A percentile compares a stretch with the other conserved stretches of the same genome.
Evolutionary conservation across 2,329 filamentous ascomycete species (phyloP).

Genomic region (Cladosporium sp.): DNA sequence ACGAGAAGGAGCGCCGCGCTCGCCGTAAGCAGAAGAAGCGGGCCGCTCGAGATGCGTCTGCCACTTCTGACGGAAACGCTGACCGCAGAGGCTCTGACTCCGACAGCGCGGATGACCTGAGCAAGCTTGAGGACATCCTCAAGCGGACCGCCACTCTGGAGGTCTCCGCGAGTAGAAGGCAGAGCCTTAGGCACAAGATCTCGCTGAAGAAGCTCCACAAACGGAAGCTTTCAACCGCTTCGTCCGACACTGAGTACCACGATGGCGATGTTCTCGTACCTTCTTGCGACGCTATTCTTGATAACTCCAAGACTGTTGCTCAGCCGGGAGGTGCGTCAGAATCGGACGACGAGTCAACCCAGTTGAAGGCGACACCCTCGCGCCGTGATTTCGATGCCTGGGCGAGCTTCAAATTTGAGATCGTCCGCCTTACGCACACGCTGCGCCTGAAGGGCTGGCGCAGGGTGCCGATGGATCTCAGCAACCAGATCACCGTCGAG

Average conservation of each 20-base stretch:
- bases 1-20: conserved; percentile 65
- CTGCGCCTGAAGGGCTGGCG: conserved; percentile 88
- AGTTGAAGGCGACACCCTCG: conserved; percentile 22
- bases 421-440: conserved; percentile 82
- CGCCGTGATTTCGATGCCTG: conserved; percentile 54
- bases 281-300: conserved; percentile 73
- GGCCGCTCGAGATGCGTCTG: conserved; percentile 15
- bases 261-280: conserved; percentile 82
- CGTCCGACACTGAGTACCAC: conserved; percentile 78
- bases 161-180: conserved; percentile 18
- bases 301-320: conserved; percentile 82
- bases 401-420: conserved; percentile 85
- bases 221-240: conserved; percentile 45
- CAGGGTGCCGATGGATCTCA: conserved; percentile 65
- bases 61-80: background rate
- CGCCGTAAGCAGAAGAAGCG: conserved; percentile 40
- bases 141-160: conserved; percentile 47
- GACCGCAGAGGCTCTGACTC: conserved; percentile 33
- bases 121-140: conserved; percentile 73
- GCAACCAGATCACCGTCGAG: conserved; percentile 62
- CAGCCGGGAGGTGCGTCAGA: conserved; percentile 56
- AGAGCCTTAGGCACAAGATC: conserved; percentile 21
- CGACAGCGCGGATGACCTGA: conserved; percentile 66
- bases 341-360: conserved; percentile 42
- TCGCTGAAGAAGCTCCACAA: conserved; percentile 28